Base-by-base conservation (phyloP, 257 asterid species). In the Rehmannia glutinosa region DNA sequence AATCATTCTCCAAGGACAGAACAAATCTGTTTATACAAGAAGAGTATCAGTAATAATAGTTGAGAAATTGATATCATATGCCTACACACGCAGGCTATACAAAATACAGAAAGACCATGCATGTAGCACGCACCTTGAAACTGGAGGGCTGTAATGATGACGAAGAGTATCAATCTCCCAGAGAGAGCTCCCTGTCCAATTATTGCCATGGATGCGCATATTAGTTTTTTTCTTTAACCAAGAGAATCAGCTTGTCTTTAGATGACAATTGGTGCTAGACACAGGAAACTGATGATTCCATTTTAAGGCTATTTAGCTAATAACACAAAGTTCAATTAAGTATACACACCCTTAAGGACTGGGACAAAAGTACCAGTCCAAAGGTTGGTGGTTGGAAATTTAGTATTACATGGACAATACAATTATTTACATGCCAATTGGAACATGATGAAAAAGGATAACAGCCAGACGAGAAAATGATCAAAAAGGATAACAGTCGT, bases 161-260 rank as follows among this genome's bases (percentile, higher is more conserved):
- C 81, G 90, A 33, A 94, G 91, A 39, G 95, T 88, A 68, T 91
- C 95, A 15, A 94, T 80, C 81, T 94, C 99, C 99, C 97, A 91
- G 43, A 91, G 82, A 42, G 97, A 93, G 81, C 96, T 93, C 71
- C 95, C 97, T 90, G 96, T 49, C 27, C 61, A 78, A 56, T 54
- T 53, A 61, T 75, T 51, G 50, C 50, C 47, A 65, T 9, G 27
- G 19, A 65, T 25, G 19, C 28, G 61, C 25, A 62, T 36, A 38
- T 72, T 36, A 54, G 54, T 35, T 12, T 32, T 42, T 17, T 57
- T 51, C 16, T 56, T 32, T 19, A 30, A 63, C 69, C 35, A n/a
- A n/a, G n/a, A n/a, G n/a, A n/a, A n/a, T n/a, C n/a, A n/a, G n/a
- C n/a, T n/a, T n/a, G n/a, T n/a, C n/a, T n/a, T n/a, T n/a, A n/a